Percentiles rank a stretch among this genome's conserved stretches.
Conservation (phyloP, 108 stramenopile genomes). For the Epithemia pelagica region DNA sequence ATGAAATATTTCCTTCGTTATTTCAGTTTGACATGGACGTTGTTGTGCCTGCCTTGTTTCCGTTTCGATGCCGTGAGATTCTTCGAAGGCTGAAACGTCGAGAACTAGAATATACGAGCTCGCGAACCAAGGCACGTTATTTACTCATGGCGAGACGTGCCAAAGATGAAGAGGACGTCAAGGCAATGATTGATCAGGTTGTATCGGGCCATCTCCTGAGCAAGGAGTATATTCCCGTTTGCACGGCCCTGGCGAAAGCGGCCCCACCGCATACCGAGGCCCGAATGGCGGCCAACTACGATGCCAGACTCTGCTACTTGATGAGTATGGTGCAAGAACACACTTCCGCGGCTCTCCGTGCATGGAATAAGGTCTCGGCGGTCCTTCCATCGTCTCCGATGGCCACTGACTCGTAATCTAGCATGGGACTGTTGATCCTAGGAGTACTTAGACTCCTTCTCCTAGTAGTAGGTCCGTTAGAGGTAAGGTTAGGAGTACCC, state of each 20-base stretch:
- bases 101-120: constrained; percentile 72
- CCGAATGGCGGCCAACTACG: constrained; percentile 49
- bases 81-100: constrained; percentile 68
- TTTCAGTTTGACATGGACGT: constrained; percentile 62
- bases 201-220: constrained; percentile 51
- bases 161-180: constrained; percentile 54
- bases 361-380: constrained; percentile 2
- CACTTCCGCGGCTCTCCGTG: neutral
- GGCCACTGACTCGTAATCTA: too few species aligned
- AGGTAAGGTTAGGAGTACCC: too few species aligned
- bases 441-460: too few species aligned
- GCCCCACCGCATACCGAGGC: constrained; percentile 57
- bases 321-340: constrained; percentile 48
- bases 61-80: constrained; percentile 54
- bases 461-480: too few species aligned
- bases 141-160: constrained; percentile 48
- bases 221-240: constrained; percentile 35
- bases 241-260: constrained; percentile 47
- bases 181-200: constrained; percentile 47
- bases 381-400: neutral
- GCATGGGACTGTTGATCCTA: too few species aligned
- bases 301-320: constrained; percentile 48
- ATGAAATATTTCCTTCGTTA: neutral
- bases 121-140: constrained; percentile 64
- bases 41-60: constrained; percentile 56